These are phyloP conservation scores for Rhizopus arrhizus DNA, from an alignment of 371 early-diverging fungal genomes.

Conservation along the genomic window DNA sequence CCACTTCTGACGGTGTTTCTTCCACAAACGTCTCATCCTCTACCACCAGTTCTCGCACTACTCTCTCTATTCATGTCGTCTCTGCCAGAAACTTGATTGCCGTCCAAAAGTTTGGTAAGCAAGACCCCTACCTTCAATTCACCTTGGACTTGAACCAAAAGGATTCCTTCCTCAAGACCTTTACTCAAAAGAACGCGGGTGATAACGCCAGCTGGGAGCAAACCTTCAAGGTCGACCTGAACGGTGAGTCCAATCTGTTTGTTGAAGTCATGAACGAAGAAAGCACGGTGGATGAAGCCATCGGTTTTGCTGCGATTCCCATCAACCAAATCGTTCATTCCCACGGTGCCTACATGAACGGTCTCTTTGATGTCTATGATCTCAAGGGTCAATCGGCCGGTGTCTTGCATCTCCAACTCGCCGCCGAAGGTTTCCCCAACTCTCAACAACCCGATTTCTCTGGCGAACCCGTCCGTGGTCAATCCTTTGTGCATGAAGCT, in stretches of 20 bases:
- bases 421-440: slow-evolving; percentile 54
- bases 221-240: slow-evolving; percentile 47
- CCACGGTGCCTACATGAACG: slow-evolving; percentile 52
- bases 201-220: slow-evolving; percentile 61
- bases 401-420: slow-evolving; percentile 50
- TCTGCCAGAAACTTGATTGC: slow-evolving; percentile 45
- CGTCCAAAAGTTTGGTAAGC: slow-evolving; percentile 57
- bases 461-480: slow-evolving; percentile 43
- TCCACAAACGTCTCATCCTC: slow-evolving; percentile 18
- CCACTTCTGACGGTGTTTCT: neutral
- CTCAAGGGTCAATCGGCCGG: slow-evolving; percentile 55
- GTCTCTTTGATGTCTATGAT: slow-evolving; percentile 50
- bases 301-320: slow-evolving; percentile 66
- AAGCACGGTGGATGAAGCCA: slow-evolving; percentile 46
- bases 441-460: slow-evolving; percentile 32
- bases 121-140: slow-evolving; percentile 62
- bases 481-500: slow-evolving; percentile 50
- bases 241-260: slow-evolving; percentile 55
- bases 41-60: slow-evolving; percentile 16
- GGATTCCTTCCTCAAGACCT: slow-evolving; percentile 57
- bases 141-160: slow-evolving; percentile 46
- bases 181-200: slow-evolving; percentile 59
- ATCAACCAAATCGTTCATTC: slow-evolving; percentile 57
- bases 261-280: slow-evolving; percentile 64
- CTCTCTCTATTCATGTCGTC: slow-evolving; percentile 45